phyloP scores from a whole-genome alignment of 2,329 filamentous ascomycete species.

The Cyclaneusma minus region DNA sequence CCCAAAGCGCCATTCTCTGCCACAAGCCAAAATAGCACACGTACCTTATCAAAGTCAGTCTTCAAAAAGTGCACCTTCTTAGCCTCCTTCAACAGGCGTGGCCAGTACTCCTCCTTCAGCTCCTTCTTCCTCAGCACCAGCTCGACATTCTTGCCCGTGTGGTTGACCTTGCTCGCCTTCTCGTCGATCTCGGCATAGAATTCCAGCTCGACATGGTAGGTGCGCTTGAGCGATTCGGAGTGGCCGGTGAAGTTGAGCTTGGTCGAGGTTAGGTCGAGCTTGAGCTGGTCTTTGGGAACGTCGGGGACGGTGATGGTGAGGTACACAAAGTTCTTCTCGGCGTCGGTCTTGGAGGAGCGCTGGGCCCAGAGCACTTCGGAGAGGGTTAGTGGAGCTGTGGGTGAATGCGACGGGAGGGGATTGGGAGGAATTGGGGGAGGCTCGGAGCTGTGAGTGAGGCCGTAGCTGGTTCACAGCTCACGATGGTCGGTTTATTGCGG shows the following conservation, averaged over 20 bases:
- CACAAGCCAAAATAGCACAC: conserved; percentile 11
- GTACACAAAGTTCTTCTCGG: conserved; percentile 87
- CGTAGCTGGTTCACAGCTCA: conserved; percentile 1
- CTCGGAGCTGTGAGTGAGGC: background rate
- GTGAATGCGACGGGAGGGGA: background rate
- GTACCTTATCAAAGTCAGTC: conserved; percentile 93
- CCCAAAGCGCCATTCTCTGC: background rate
- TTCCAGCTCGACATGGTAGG: conserved; percentile 73
- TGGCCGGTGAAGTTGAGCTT: conserved; percentile 69
- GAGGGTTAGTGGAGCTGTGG: background rate
- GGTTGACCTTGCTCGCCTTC: conserved; percentile 68
- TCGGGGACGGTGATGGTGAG: conserved; percentile 83
- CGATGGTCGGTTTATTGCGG: conserved; percentile 1
- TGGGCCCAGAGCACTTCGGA: conserved; percentile 86
- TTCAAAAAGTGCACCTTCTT: conserved; percentile 92
- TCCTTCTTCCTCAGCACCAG: conserved; percentile 96
- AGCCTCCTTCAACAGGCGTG: conserved; percentile 75
- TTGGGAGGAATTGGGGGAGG: background rate
- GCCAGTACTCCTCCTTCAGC: conserved; percentile 88
- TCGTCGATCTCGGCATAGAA: conserved; percentile 86
- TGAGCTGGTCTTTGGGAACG: conserved; percentile 57
- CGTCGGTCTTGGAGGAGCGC: conserved; percentile 68
- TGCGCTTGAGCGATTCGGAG: conserved; percentile 70
- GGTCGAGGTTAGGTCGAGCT: conserved; percentile 69
- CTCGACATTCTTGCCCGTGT: conserved; percentile 79